A percentile compares a stretch with the other conserved stretches of the same genome.
Evolutionary conservation across 345 rosid genomes (phyloP).

Genomic region (Ceriops tagal): DNA sequence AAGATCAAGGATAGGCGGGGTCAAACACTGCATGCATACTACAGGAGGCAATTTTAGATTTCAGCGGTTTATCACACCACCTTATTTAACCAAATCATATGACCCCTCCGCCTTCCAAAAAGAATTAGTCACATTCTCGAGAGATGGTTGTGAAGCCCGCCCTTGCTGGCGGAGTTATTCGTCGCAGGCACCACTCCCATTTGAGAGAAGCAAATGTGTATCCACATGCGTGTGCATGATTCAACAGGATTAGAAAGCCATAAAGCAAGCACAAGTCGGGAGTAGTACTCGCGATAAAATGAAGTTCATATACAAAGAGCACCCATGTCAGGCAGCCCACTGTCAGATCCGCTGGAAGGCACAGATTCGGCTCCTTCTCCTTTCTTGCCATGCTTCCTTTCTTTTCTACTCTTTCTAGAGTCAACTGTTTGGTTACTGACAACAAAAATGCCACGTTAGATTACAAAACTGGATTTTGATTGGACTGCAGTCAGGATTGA

Average conservation of each 20-base stretch:
- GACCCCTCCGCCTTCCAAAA: too few relatives aligned
- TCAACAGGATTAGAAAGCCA: neutral
- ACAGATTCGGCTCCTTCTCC: constrained; percentile 36
- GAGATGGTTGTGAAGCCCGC: too few relatives aligned
- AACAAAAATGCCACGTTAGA: constrained; percentile 12
- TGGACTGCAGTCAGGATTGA: neutral
- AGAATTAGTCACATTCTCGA: too few relatives aligned
- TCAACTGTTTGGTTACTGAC: constrained; percentile 48
- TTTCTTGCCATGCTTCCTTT: constrained; percentile 45
- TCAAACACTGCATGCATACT: too few relatives aligned
- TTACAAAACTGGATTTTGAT: neutral
- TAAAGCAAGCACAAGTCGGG: neutral
- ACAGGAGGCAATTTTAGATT: too few relatives aligned
- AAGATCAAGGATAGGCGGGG: too few relatives aligned
- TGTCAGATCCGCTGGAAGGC: constrained; percentile 41
- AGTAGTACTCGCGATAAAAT: constrained; percentile 16
- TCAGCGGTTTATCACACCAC: too few relatives aligned
- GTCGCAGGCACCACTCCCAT: too few relatives aligned
- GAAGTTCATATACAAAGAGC: constrained; percentile 69
- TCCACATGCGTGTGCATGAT: neutral
- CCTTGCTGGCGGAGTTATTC: too few relatives aligned
- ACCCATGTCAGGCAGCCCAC: constrained; percentile 64
- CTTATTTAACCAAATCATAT: too few relatives aligned
- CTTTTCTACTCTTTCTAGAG: constrained; percentile 56
- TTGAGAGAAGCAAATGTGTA: neutral